Conservation (phyloP, 345 rosid species). For the Aquilaria yunnanensis region DNA sequence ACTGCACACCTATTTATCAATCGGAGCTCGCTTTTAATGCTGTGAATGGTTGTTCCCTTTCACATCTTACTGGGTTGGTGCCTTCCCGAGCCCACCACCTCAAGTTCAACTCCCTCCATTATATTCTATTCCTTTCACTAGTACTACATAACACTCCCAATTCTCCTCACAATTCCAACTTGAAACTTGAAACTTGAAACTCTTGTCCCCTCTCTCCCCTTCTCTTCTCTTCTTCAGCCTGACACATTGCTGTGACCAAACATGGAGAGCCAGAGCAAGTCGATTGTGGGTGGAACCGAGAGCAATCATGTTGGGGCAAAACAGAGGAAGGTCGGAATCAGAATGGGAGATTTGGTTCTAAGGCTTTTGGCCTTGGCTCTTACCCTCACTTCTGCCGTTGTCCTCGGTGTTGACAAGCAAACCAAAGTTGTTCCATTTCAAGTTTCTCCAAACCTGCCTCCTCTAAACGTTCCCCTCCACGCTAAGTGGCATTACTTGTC, state of each 20-base stretch:
- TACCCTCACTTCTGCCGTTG: conserved; percentile 37
- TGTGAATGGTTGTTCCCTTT: no score
- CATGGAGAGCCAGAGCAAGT: conserved; percentile 11
- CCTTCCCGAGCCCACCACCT: no score
- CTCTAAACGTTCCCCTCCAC: conserved; percentile 36
- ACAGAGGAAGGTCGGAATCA: conserved; percentile 4
- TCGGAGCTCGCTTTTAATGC: no score
- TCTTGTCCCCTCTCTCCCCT: no score
- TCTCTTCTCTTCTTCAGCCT: no score
- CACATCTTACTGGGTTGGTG: no score
- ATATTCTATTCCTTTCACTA: no score
- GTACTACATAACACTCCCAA: no score
- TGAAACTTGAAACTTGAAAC: no score
- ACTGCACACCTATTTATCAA: no score
- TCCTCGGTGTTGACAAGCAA: conserved; percentile 49
- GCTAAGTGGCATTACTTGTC: conserved; percentile 59
- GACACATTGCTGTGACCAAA: neutral
- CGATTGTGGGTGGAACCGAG: conserved; percentile 18
- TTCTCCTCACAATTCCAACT: no score
- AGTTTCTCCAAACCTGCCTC: conserved; percentile 37
- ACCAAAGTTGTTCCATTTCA: conserved; percentile 33
- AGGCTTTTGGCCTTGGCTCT: conserved; percentile 47
- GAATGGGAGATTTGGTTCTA: conserved; percentile 21
- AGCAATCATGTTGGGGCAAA: neutral
- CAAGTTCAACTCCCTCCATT: no score